Base-by-base conservation (phyloP, 2,329 filamentous ascomycete genomes). In the Aureobasidium melanogenum region DNA sequence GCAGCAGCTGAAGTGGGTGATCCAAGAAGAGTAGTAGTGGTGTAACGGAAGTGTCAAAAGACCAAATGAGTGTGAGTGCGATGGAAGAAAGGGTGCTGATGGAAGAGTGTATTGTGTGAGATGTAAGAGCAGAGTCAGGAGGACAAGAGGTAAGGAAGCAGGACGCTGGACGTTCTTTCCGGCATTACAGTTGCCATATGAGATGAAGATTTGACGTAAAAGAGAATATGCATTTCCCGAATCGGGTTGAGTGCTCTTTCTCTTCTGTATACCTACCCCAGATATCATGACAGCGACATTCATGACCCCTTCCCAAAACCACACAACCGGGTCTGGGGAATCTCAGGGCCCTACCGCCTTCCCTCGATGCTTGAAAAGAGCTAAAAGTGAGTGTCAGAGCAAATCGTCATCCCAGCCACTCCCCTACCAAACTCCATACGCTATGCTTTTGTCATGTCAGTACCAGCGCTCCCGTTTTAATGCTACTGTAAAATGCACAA, bases 31-130 rank as follows among this genome's bases (percentile, higher is more conserved):
- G 56, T 7, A 44, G 54, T 36, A 36, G 32, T 17, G 34, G 32
- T 44, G 26, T 32, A 41, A 48, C 39, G 43, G 36, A 17, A 22
- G 26, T 32, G 43, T 59, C 56, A 46, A 39, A 14, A 50, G 56
- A 39, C 34, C 56, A 59, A 59, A 59, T 41, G 56, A 59, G 56
- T 59, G 56, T 59, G 56, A 41, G 30, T 59, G 44, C 47, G 34
- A 41, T 39, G 44, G 32, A 28, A 32, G 34, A 34, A 43, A 59
- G 24, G 9, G 41, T 57, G 54, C 14, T 47, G 54, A 38, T 57
- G 54, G 54, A 28, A 26, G 19, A 36, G 26, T 39, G 56, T 48
- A 17, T 59, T 9, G 54, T 30, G 43, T 39, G 43, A 48, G 55
- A 28, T 47, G 43, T 34, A 44, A 32, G 17, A 34, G 34, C 22